These are phyloP conservation scores for Leccinellum albellum DNA, from an alignment of 768 basidiomycete species.

Conservation along the genomic window DNA sequence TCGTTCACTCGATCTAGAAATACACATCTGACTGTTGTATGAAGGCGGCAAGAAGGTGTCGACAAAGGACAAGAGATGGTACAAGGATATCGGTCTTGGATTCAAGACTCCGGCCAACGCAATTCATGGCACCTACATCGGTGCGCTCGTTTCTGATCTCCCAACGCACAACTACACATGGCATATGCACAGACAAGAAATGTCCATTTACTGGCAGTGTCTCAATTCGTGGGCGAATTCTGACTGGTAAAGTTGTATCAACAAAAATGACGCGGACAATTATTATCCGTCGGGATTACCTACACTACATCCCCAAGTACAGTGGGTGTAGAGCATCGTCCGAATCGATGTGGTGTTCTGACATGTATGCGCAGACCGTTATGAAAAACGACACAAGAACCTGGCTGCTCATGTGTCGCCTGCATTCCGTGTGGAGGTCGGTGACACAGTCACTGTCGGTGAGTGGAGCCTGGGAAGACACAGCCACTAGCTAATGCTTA, in stretches of 20 bases:
- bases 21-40: slow-evolving; percentile 10
- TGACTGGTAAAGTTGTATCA: slow-evolving; percentile 95
- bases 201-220: slow-evolving; percentile 97
- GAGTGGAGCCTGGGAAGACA: slow-evolving; percentile 32
- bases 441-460: slow-evolving; percentile 95
- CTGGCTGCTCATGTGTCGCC: slow-evolving; percentile 95
- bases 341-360: slow-evolving; percentile 4
- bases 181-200: slow-evolving; percentile 79
- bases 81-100: slow-evolving; percentile 96
- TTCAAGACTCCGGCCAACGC: slow-evolving; percentile 97
- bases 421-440: slow-evolving; percentile 95
- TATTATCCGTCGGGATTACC: slow-evolving; percentile 92
- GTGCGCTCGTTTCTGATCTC: slow-evolving; percentile 44
- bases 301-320: slow-evolving; percentile 98
- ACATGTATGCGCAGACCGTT: slow-evolving; percentile 66
- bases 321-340: slow-evolving; percentile 50
- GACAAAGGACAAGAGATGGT: slow-evolving; percentile 97
- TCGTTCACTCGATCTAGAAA: slow-evolving; percentile 1
- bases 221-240: slow-evolving; percentile 98
- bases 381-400: slow-evolving; percentile 99
- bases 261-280: slow-evolving; percentile 99
- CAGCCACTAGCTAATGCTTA: not conserved
- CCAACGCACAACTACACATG: not conserved
- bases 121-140: slow-evolving; percentile 94
- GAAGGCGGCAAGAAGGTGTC: slow-evolving; percentile 83